phyloP scores from a whole-genome alignment of 2,329 filamentous ascomycete genomes.

The Byssothecium circinans region DNA sequence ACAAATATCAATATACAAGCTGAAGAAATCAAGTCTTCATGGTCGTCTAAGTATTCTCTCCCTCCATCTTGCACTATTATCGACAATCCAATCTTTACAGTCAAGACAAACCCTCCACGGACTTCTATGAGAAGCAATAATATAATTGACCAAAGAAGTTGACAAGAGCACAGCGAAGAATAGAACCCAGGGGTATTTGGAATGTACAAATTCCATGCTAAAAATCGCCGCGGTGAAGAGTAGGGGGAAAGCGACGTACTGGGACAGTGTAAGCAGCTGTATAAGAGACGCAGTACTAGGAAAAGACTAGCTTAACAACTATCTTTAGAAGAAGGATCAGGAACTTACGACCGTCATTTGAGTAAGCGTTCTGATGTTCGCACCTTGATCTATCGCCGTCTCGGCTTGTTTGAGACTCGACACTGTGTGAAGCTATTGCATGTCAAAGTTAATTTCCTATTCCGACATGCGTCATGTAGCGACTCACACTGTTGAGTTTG shows the following conservation, averaged over 20 bases:
- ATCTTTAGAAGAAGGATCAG: not conserved
- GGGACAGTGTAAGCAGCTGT: not conserved
- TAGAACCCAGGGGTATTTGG: slow-evolving; percentile 8
- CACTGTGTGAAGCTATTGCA: slow-evolving; percentile 14
- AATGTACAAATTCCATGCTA: slow-evolving; percentile 18
- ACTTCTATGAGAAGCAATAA: slow-evolving; percentile 8
- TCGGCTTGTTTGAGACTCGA: slow-evolving; percentile 18
- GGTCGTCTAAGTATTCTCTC: too few species aligned
- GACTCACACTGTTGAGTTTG: slow-evolving; percentile 16
- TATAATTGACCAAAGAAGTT: slow-evolving; percentile 11
- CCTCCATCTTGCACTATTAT: not conserved
- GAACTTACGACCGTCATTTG: slow-evolving; percentile 20
- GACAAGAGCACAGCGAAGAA: slow-evolving; percentile 11
- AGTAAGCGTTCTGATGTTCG: slow-evolving; percentile 15
- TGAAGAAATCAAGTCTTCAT: too few species aligned
- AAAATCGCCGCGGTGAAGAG: slow-evolving; percentile 19
- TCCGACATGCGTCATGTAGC: too few species aligned
- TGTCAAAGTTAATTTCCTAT: not conserved
- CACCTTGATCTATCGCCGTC: slow-evolving; percentile 14
- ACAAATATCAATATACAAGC: too few species aligned
- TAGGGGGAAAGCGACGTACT: slow-evolving; percentile 19
- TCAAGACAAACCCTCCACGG: not conserved
- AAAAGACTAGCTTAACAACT: not conserved
- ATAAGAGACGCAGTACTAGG: not conserved
- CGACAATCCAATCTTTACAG: not conserved